A percentile compares a stretch with the other conserved stretches of the same genome.
phyloP scores from a whole-genome alignment of 441 rosid genomes.

The Viola pubescens region DNA sequence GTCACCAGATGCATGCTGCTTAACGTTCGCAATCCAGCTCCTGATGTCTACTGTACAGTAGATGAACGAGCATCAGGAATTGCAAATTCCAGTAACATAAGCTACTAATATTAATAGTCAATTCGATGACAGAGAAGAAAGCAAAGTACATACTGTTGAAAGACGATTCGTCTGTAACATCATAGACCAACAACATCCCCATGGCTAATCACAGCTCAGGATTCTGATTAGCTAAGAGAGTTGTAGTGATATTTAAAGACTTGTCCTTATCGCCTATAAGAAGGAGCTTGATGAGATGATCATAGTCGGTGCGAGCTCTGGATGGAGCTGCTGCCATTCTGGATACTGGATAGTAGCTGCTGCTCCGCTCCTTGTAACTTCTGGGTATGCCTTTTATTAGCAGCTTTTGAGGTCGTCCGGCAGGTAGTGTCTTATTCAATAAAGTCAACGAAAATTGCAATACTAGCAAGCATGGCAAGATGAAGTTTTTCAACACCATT shows the following conservation, averaged over 20 bases:
- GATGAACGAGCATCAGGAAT: too few relatives aligned
- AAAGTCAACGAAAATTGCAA: too few relatives aligned
- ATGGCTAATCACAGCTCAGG: slow-evolving; percentile 51
- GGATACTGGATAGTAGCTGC: too few relatives aligned
- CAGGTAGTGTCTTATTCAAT: too few relatives aligned
- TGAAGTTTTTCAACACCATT: too few relatives aligned
- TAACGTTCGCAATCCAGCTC: slow-evolving; percentile 83
- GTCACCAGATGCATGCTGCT: slow-evolving; percentile 80
- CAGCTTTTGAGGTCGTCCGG: too few relatives aligned
- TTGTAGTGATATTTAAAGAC: neutral
- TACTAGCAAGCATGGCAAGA: too few relatives aligned
- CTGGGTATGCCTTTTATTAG: too few relatives aligned
- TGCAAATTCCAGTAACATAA: too few relatives aligned
- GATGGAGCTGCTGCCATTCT: neutral
- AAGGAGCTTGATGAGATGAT: neutral
- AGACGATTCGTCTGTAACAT: slow-evolving; percentile 93
- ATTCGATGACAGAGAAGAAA: neutral
- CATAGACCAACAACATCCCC: slow-evolving; percentile 95
- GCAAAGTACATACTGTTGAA: slow-evolving; percentile 61
- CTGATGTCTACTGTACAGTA: slow-evolving; percentile 39
- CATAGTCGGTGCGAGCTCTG: neutral
- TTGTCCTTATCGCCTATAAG: neutral
- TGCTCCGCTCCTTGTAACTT: too few relatives aligned
- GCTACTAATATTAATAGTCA: neutral
- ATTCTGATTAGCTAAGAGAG: neutral